These are phyloP conservation scores for Entomortierella chlamydospora DNA, from an alignment of 192 early-diverging fungal species.

Conservation along the genomic window DNA sequence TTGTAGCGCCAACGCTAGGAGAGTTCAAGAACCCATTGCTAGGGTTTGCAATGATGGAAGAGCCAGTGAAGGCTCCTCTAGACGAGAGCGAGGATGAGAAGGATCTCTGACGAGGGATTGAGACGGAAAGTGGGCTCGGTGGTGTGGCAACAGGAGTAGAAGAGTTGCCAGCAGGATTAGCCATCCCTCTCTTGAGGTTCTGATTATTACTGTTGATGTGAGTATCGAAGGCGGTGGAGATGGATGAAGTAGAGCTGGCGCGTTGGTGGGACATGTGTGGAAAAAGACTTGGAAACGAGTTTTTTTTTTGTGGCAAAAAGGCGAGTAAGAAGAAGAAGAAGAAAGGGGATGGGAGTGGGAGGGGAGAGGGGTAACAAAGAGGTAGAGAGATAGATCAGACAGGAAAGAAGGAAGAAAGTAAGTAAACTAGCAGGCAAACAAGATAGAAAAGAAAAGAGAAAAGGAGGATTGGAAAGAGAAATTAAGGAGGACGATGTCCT, in stretches of 20 bases:
- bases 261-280: constrained; percentile 42
- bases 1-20: not conserved
- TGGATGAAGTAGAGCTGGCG: constrained; percentile 40
- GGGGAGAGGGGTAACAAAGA: not conserved
- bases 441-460: too few relatives aligned
- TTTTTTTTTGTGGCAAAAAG: not conserved
- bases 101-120: constrained; percentile 45
- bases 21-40: constrained; percentile 18
- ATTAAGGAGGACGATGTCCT: too few relatives aligned
- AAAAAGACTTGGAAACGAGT: not conserved
- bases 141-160: constrained; percentile 1
- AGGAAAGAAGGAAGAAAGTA: too few relatives aligned
- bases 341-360: not conserved
- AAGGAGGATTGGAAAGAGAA: too few relatives aligned
- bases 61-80: constrained; percentile 26
- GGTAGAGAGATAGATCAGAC: not conserved
- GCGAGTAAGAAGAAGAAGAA: constrained; percentile 1
- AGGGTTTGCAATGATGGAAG: constrained; percentile 46
- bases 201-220: not conserved
- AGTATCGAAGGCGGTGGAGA: constrained; percentile 30
- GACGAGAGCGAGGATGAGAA: constrained; percentile 50
- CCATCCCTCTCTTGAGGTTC: constrained; percentile 23
- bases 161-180: not conserved
- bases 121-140: constrained; percentile 22
- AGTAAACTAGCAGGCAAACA: too few relatives aligned